Conservation (phyloP, 176 grass and related monocot genomes). For the Zea luxurians region DNA sequence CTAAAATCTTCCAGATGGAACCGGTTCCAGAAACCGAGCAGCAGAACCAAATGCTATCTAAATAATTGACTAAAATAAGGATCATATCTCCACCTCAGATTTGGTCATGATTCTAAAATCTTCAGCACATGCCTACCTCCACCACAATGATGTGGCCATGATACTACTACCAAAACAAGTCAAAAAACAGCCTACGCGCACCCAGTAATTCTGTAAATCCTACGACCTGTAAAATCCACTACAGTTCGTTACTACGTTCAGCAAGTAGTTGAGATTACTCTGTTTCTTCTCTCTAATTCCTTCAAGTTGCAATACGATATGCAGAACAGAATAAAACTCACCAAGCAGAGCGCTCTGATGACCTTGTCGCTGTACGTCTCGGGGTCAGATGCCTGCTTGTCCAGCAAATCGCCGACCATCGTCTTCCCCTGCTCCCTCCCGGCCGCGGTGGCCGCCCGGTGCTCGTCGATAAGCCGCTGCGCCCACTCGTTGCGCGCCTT, state of each 20-base stretch:
- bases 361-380: constrained; percentile 48
- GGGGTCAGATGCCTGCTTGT: constrained; percentile 41
- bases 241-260: not conserved
- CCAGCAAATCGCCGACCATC: constrained; percentile 40
- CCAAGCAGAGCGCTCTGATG: constrained; percentile 40
- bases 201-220: too few species aligned
- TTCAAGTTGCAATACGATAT: not conserved
- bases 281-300: not conserved
- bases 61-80: too few species aligned
- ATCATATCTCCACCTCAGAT: too few species aligned
- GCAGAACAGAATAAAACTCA: constrained; percentile 10
- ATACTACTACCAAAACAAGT: too few species aligned
- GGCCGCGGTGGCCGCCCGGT: not conserved
- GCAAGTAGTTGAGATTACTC: not conserved
- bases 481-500: constrained; percentile 32
- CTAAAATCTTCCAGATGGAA: too few species aligned
- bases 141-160: too few species aligned
- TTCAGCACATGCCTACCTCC: too few species aligned
- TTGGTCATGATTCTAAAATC: too few species aligned
- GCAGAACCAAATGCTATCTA: too few species aligned
- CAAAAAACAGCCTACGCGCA: too few species aligned
- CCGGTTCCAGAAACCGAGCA: too few species aligned
- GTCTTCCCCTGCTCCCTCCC: constrained; percentile 1
- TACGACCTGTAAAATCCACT: too few species aligned
- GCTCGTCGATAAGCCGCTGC: constrained; percentile 47